Percentiles rank a stretch among this genome's conserved stretches.
Conservation (phyloP, 2,329 filamentous ascomycete species). For the Neurospora sp. region DNA sequence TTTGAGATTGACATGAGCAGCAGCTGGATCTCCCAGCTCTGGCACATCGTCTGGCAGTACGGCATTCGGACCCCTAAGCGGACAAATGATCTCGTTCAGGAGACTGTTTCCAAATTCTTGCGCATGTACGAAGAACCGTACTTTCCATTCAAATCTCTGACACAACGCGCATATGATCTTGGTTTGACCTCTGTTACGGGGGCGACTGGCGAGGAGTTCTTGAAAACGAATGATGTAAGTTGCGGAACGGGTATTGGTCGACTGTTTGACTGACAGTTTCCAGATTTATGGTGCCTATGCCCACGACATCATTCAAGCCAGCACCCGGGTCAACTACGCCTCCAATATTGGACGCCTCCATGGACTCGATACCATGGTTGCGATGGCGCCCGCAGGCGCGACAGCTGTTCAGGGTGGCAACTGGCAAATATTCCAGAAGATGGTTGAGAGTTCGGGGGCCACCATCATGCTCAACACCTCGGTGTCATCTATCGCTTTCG, state of each 20-base stretch:
- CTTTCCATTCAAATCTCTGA: conserved; percentile 77
- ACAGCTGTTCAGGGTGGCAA: conserved; percentile 75
- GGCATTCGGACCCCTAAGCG: conserved; percentile 61
- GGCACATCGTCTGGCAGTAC: conserved; percentile 74
- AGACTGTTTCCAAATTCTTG: conserved; percentile 62
- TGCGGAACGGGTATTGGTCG: neutral
- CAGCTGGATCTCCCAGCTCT: conserved; percentile 66
- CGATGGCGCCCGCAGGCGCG: conserved; percentile 80
- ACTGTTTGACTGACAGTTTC: neutral
- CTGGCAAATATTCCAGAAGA: conserved; percentile 84
- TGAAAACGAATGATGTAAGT: conserved; percentile 51
- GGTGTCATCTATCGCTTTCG: conserved; percentile 50
- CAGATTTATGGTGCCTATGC: conserved; percentile 57
- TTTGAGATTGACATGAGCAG: conserved; percentile 50
- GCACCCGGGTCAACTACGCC: conserved; percentile 89
- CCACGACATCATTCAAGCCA: conserved; percentile 78
- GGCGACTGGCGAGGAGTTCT: conserved; percentile 62
- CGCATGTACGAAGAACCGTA: conserved; percentile 69
- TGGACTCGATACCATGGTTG: conserved; percentile 81
- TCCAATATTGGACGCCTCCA: conserved; percentile 82
- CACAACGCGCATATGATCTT: conserved; percentile 54
- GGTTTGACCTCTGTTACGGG: conserved; percentile 57
- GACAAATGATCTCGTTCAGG: conserved; percentile 62
- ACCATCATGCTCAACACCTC: conserved; percentile 54
- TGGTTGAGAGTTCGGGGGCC: conserved; percentile 58